Base-by-base conservation (phyloP, 176 grass and related monocot species). In the Tillandsia fasciculata region DNA sequence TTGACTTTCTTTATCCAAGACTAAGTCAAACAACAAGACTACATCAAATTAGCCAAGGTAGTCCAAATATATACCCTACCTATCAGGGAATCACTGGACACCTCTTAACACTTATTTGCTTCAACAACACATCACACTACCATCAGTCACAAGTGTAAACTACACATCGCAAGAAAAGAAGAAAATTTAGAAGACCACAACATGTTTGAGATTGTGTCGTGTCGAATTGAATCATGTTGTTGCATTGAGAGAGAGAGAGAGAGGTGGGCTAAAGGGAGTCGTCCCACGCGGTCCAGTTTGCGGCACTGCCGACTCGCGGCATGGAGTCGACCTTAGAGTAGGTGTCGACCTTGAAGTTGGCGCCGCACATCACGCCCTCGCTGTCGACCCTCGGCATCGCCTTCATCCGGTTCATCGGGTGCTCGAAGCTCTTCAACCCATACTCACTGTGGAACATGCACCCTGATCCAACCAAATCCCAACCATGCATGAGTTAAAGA, bases 361-460 rank as follows among this genome's bases (percentile, higher is more conserved):
- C 82, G 48, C 90, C 89, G 52, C 94, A 99, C 84, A 93, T 93
- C 63, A 82, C 72, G 15, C 94, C 90, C 73, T 99, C 94, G 76
- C 87, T 99, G 82, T 99, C 94, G 1, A 99, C 90, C 1, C 94
- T n/a, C 0, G 89, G 90, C 87, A 99, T 74, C 6, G 94, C 80
- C 87, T 84, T 93, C 72, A 93, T 71, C 66, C 77, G 54, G 77
- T 93, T 85, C 94, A 88, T 93, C 24, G 94, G 90, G 58, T 99
- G 82, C 87, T 99, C 94, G 72, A 90, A 99, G 82, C 94, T 93
- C 87, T 90, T 93, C 66, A 99, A 80, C 15, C 94, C 94, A 1
- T 84, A 80, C 29, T 93, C 94, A 76, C 89, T 88, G 65, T 99
- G 90, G 76, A 99, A 99, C 94, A 99, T 99, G 74, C 94, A 99